phyloP scores from a whole-genome alignment of 2,329 filamentous ascomycete genomes.

The Fusarium euwallaceae region DNA sequence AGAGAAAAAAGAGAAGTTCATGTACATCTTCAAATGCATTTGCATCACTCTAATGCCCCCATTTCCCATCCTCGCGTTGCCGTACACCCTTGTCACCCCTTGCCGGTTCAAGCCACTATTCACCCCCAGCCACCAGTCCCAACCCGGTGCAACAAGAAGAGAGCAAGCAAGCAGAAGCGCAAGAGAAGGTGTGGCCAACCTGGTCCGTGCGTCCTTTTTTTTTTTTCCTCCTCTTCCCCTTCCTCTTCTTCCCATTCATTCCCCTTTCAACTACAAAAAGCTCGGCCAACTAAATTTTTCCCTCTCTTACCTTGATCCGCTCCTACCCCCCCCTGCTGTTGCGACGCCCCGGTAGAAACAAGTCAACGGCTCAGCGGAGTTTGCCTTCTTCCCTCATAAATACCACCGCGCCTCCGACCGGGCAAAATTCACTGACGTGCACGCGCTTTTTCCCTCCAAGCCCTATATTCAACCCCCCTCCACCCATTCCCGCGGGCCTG shows the following conservation, averaged over 20 bases:
- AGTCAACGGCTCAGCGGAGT: constrained; percentile 52
- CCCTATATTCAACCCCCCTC: constrained; percentile 44
- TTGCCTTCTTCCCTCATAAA: constrained; percentile 59
- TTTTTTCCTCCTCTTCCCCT: neutral
- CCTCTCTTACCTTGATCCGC: constrained; percentile 32
- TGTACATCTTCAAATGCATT: neutral
- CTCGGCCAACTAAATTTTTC: constrained; percentile 55
- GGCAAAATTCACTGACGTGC: constrained; percentile 60
- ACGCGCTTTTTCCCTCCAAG: constrained; percentile 60
- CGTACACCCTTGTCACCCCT: constrained; percentile 8
- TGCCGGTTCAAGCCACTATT: constrained; percentile 15
- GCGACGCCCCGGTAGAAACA: constrained; percentile 55
- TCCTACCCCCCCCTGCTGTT: constrained; percentile 43
- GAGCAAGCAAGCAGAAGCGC: neutral
- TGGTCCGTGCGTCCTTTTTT: constrained; percentile 31
- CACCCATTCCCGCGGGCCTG: too few relatives aligned
- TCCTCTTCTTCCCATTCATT: constrained; percentile 9
- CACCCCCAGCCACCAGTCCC: constrained; percentile 18
- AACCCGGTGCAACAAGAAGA: neutral
- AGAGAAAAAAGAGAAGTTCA: neutral
- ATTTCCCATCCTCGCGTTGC: neutral
- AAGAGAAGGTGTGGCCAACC: neutral
- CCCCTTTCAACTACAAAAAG: constrained; percentile 36
- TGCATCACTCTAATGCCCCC: neutral
- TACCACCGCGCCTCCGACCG: constrained; percentile 61